Percentiles rank a stretch among this genome's conserved stretches.
These are phyloP conservation scores for Amaranthus tricolor DNA, from an alignment of 179 eudicot species.

Conservation along the genomic window DNA sequence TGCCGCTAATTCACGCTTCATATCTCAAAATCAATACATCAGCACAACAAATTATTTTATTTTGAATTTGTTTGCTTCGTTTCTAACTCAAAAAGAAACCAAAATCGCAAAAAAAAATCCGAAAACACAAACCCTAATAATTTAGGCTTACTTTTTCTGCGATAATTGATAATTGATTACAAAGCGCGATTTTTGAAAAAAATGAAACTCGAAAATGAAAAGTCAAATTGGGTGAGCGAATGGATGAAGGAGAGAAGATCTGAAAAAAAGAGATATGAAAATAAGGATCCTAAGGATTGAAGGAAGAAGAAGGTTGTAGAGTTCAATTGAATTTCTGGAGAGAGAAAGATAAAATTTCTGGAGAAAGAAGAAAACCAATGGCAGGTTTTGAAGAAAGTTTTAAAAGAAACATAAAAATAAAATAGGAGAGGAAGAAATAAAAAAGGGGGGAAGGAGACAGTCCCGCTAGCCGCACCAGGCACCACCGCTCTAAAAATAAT, in stretches of 20 bases:
- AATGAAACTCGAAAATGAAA: background rate
- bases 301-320: background rate
- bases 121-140: background rate
- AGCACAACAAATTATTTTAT: too few relatives aligned
- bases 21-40: slow-evolving; percentile 4
- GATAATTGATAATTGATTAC: background rate
- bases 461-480: too few relatives aligned
- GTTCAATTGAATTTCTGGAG: background rate
- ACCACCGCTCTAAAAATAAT: too few relatives aligned
- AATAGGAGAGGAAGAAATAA: too few relatives aligned
- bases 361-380: too few relatives aligned
- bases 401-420: too few relatives aligned
- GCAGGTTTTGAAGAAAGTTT: background rate
- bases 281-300: background rate
- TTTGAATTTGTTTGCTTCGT: background rate
- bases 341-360: background rate
- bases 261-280: background rate
- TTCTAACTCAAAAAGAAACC: background rate
- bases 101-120: background rate
- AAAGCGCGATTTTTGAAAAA: background rate
- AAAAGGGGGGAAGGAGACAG: too few relatives aligned
- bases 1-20: slow-evolving; percentile 40
- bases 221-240: background rate
- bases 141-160: background rate
- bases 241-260: background rate